A percentile compares a stretch with the other conserved stretches of the same genome.
phyloP scores from a whole-genome alignment of 257 asterid species.

The Solanum stenotomum region DNA sequence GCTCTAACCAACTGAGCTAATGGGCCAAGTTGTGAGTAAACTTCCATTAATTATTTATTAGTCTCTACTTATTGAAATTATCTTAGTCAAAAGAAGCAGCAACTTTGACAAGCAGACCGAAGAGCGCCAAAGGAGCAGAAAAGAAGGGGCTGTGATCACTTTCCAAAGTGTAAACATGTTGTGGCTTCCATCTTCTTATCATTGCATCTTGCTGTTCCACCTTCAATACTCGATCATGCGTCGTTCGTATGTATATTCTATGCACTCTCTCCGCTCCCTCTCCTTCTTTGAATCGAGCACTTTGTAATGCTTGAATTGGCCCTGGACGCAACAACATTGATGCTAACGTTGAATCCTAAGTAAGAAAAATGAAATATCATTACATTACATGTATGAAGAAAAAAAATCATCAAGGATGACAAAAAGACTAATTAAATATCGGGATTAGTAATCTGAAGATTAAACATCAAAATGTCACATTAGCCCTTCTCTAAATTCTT shows the following conservation, averaged over 20 bases:
- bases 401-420: too few relatives aligned
- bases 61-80: too few relatives aligned
- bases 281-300: constrained; percentile 19
- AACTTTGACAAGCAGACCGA: constrained; percentile 54
- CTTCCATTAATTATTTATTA: too few relatives aligned
- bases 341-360: constrained; percentile 58
- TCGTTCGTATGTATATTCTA: constrained; percentile 49
- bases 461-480: too few relatives aligned
- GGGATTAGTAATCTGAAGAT: too few relatives aligned
- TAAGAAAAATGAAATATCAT: neutral
- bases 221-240: constrained; percentile 35
- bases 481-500: too few relatives aligned
- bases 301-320: constrained; percentile 48
- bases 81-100: constrained; percentile 15
- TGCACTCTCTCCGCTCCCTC: constrained; percentile 37
- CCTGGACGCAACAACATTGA: constrained; percentile 65
- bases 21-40: neutral
- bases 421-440: too few relatives aligned
- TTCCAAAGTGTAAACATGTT: constrained; percentile 44
- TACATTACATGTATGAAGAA: too few relatives aligned
- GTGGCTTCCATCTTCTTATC: constrained; percentile 72
- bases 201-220: constrained; percentile 63
- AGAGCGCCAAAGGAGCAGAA: constrained; percentile 58
- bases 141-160: constrained; percentile 87
- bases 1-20: constrained; percentile 31